Conservation (phyloP, 345 rosid genomes). For the Citrus australasica region DNA sequence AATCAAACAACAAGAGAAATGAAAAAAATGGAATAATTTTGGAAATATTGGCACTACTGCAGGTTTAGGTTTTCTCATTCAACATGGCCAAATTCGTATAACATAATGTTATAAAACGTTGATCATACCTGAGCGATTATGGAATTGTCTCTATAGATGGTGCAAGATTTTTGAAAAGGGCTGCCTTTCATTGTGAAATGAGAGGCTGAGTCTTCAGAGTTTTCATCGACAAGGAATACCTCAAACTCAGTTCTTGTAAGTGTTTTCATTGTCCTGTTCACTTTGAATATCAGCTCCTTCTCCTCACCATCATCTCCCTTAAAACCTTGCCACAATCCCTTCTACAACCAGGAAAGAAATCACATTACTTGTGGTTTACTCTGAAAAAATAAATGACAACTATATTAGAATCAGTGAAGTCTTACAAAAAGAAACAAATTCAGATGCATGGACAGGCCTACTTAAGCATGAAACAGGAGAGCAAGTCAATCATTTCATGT, state of each 20-base stretch:
- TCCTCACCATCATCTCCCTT: constrained; percentile 40
- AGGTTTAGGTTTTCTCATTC: not conserved
- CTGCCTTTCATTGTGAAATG: constrained; percentile 59
- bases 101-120: not conserved
- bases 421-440: not conserved
- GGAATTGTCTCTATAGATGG: constrained; percentile 55
- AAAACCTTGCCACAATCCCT: constrained; percentile 62
- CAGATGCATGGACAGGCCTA: not conserved
- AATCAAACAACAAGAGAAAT: not conserved
- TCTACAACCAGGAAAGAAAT: constrained; percentile 40
- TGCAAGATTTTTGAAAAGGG: constrained; percentile 78
- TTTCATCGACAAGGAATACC: constrained; percentile 40
- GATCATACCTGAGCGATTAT: constrained; percentile 71
- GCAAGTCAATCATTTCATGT: not conserved
- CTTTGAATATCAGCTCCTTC: constrained; percentile 50
- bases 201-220: constrained; percentile 23
- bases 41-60: not conserved
- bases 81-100: not conserved
- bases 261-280: constrained; percentile 44
- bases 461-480: not conserved
- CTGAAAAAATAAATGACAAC: not conserved
- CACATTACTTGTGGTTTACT: not conserved
- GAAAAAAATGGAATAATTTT: not conserved
- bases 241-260: constrained; percentile 57
- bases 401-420: not conserved